Evolutionary conservation across 1,284 basidiomycete genomes (phyloP), one percentile per base, ranked within the genome.

Genomic region (Moesziomyces parantarcticus): DNA sequence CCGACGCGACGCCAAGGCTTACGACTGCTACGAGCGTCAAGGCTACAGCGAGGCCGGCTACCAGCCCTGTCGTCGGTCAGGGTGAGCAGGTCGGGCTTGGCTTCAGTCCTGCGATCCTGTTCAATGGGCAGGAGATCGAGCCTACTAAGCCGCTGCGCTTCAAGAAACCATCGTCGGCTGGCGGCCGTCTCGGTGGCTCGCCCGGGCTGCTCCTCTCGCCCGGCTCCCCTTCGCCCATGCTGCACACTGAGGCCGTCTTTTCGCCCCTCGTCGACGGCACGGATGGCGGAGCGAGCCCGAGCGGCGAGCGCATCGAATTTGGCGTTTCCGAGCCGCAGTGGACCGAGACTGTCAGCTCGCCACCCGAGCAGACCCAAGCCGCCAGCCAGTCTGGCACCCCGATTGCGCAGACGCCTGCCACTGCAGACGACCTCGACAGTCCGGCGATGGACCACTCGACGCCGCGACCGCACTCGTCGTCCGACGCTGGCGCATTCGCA

Each of bases 111-210:
- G 54, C 62, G n/a, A 72, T 72, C 52, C 49, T 66, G 3, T 72
- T 72, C 63, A 72, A 72, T 42, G 69, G 69, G 18, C 55, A 63
- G 42, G 47, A 58, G 50, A 50, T 66, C 11, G 63, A 72, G 51
- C 69, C 69, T 7, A 66, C 63, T 25, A 61, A 50, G 44, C 69
- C 69, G 16, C 45, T 72, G 43, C 62, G 62, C 20, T 56, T 72
- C 55, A 43, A 57, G 16, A 72, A 72, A 45, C 63, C 63, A 11
- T 34, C 49, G 22, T 58, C 62, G 4, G 69, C 60, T 4, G 64
- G 48, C 23, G 69, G 67, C 16, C 67, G 56, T 46, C 50, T 64
- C 9, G 67, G 57, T 16, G 60, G 50, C 23, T 73, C 60, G 36
- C 70, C 70, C 3, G 50, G 51, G 32, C 52, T 53, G 21, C 16